Evolutionary conservation across 2,329 filamentous ascomycete species (phyloP).

Genomic region (Talaromyces piceae): DNA sequence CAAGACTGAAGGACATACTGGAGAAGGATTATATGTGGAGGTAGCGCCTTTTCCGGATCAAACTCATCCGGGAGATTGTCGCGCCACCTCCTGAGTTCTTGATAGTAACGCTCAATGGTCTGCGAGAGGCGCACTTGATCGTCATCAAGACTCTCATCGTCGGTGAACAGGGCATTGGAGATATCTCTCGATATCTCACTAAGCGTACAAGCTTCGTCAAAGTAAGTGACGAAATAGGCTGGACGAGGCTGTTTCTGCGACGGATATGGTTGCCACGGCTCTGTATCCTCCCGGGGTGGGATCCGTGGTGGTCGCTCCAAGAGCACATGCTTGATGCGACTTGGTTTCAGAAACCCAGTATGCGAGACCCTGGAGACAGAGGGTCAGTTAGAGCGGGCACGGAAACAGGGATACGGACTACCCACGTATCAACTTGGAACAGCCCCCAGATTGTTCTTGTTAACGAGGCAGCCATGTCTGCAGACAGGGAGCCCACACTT

Average conservation of each 20-base stretch:
- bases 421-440: slow-evolving; percentile 34
- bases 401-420: slow-evolving; percentile 2
- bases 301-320: slow-evolving; percentile 15
- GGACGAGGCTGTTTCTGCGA: slow-evolving; percentile 21
- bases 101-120: slow-evolving; percentile 24
- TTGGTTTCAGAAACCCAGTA: slow-evolving; percentile 28
- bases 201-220: slow-evolving; percentile 27
- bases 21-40: slow-evolving; percentile 29
- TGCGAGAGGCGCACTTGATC: slow-evolving; percentile 13
- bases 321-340: slow-evolving; percentile 28
- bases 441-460: slow-evolving; percentile 30
- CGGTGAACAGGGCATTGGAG: slow-evolving; percentile 24
- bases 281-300: slow-evolving; percentile 15
- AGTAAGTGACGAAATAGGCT: slow-evolving; percentile 24
- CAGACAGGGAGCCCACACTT: slow-evolving; percentile 17
- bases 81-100: slow-evolving; percentile 24
- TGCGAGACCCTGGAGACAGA: slow-evolving; percentile 23
- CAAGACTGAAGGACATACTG: slow-evolving; percentile 14
- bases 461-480: slow-evolving; percentile 25
- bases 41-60: slow-evolving; percentile 17
- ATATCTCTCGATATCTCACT: slow-evolving; percentile 30
- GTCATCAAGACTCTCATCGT: slow-evolving; percentile 8
- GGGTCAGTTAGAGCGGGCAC: neutral
- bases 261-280: slow-evolving; percentile 26
- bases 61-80: slow-evolving; percentile 23